A percentile compares a stretch with the other conserved stretches of the same genome.
Evolutionary conservation across 805 yeast species (phyloP).

Genomic region (Yamadazyma insecticola): DNA sequence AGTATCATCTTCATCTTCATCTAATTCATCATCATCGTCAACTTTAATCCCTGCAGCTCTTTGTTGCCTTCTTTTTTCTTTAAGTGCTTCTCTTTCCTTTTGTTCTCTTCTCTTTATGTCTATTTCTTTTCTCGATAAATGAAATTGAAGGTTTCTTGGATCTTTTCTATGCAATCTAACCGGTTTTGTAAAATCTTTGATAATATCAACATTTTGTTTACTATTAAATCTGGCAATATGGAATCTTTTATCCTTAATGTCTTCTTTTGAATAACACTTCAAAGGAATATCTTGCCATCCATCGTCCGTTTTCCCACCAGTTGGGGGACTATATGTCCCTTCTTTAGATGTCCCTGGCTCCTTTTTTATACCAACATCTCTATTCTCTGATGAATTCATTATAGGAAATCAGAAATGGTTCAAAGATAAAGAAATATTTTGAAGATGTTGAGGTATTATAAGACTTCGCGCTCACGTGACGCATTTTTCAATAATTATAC

Average conservation of each 20-base stretch:
- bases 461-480: no score
- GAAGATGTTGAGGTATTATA: no score
- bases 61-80: conserved; percentile 15
- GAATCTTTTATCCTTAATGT: conserved; percentile 65
- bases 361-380: neutral
- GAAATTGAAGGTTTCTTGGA: conserved; percentile 86
- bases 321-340: conserved; percentile 14
- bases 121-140: conserved; percentile 71
- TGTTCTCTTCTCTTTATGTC: conserved; percentile 47
- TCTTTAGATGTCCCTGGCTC: conserved; percentile 1
- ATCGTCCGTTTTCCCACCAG: conserved; percentile 8
- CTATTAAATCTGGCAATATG: conserved; percentile 82
- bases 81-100: conserved; percentile 21
- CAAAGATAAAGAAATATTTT: no score
- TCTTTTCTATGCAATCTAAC: conserved; percentile 89
- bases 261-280: conserved; percentile 68
- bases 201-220: conserved; percentile 66
- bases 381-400: neutral
- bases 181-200: conserved; percentile 69
- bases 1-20: conserved; percentile 12
- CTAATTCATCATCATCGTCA: conserved; percentile 16
- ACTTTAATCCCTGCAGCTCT: conserved; percentile 12
- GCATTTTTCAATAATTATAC: no score
- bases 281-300: conserved; percentile 55
- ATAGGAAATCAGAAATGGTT: no score